Evolutionary conservation across 2,329 filamentous ascomycete genomes (phyloP).

Genomic region (Trichoderma arundinaceum): DNA sequence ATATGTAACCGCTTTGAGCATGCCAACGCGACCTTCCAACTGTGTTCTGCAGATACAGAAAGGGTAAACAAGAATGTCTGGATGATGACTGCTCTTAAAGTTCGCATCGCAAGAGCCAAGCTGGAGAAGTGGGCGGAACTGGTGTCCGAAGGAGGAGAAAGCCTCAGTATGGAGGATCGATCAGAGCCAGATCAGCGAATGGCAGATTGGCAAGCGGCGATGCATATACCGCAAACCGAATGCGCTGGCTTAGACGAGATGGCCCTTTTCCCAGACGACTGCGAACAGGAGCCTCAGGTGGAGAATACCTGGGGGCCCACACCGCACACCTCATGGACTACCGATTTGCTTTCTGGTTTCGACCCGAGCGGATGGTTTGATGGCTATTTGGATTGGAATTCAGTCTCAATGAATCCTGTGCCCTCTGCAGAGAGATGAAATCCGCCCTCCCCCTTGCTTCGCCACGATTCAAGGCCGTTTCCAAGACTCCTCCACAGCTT

Average conservation of each 20-base stretch:
- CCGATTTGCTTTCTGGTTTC: constrained; percentile 43
- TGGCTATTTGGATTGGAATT: constrained; percentile 45
- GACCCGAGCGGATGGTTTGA: constrained; percentile 47
- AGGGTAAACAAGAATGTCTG: constrained; percentile 53
- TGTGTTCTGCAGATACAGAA: constrained; percentile 41
- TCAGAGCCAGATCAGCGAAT: constrained; percentile 19
- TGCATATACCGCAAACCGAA: constrained; percentile 15
- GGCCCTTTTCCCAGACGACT: constrained; percentile 13
- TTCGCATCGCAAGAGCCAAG: constrained; percentile 54
- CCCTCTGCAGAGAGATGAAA: constrained; percentile 37
- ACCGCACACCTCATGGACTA: constrained; percentile 38
- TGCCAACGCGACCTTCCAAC: constrained; percentile 47
- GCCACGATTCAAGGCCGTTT: too few species aligned
- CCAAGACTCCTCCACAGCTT: too few species aligned
- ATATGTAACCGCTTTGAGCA: constrained; percentile 53
- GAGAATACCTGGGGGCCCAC: neutral
- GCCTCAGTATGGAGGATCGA: constrained; percentile 33
- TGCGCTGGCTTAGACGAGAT: constrained; percentile 18
- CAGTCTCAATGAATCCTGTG: constrained; percentile 43
- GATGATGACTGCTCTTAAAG: constrained; percentile 55
- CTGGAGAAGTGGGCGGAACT: constrained; percentile 55
- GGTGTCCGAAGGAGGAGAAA: constrained; percentile 46
- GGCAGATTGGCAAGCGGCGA: constrained; percentile 32
- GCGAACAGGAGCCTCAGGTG: neutral
- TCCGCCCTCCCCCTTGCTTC: neutral